Evolutionary conservation across 176 grass and related monocot species (phyloP), one percentile per base, ranked within the genome.

Genomic region (Oryza coarctata): DNA sequence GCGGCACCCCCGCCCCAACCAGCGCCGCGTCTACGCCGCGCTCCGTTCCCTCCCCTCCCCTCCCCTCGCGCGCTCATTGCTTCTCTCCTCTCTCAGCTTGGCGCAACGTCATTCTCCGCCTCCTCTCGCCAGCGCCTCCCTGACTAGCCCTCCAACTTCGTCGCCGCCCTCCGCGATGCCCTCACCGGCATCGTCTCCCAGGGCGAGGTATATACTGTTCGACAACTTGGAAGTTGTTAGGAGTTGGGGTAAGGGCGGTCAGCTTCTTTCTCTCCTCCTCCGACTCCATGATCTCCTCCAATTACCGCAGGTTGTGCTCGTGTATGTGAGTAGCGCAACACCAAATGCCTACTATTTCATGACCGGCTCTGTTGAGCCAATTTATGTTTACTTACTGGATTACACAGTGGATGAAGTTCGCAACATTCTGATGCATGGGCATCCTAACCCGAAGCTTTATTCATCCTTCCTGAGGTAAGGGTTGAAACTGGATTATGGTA

Each of bases 401-500:
- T 99, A 99, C 41, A 88, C 89, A 28, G 87, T 88, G n/a, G 91
- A 93, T 33, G 89, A 99, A 75, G 70, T 86, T 34, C 87, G 72
- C 1, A 66, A 70, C 60, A 99, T 99, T 60, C 64, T 99, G 30
- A 91, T 99, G 88, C 88, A 82, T 62, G 90, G 86, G 40, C 88
- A 90, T 55, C 68, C 81, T 31, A 92, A 93, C 32, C 84, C 79
- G 26, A 90, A 90, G 57, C 69, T 99, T 13, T 91, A 95, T 77
- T 91, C 90, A 33, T 91, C 86, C 0, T 99, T 99, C 63, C 74
- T 95, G 74, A 89, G 96, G 96, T 95, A 91, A 86, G 68, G 15
- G 18, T 3, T 63, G 1, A 3, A 66, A 76, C 25, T 44, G 7
- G 8, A 70, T 61, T 35, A 4, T 74, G 30, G 5, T 63, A 29